Conservation (phyloP, 805 yeast genomes). For the Metschnikowia colocasiae region DNA sequence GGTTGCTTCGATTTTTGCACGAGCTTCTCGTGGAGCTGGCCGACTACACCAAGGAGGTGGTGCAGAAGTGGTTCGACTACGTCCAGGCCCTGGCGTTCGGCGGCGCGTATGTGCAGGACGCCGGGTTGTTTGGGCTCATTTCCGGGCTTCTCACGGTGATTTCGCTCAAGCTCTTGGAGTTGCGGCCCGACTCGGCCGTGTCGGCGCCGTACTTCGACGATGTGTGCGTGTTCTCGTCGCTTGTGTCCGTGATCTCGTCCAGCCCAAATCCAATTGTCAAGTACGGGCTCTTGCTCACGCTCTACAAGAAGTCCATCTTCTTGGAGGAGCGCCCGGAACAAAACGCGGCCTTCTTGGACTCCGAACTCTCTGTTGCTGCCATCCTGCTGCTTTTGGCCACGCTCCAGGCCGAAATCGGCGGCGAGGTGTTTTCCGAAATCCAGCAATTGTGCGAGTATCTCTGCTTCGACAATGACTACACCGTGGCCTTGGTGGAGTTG, state of each 20-base stretch:
- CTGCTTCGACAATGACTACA: slow-evolving; percentile 47
- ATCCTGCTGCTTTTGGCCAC: slow-evolving; percentile 4
- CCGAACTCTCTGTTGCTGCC: slow-evolving; percentile 16
- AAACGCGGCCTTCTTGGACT: slow-evolving; percentile 21
- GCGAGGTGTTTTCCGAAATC: slow-evolving; percentile 40
- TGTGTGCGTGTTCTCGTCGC: slow-evolving; percentile 29
- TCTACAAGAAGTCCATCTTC: slow-evolving; percentile 49
- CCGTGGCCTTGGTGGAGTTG: slow-evolving; percentile 47
- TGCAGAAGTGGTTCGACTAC: slow-evolving; percentile 53
- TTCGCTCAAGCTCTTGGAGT: slow-evolving; percentile 53
- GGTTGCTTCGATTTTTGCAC: slow-evolving; percentile 34
- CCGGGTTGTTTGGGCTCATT: slow-evolving; percentile 28
- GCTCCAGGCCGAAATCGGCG: slow-evolving; percentile 5
- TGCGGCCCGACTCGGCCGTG: slow-evolving; percentile 37
- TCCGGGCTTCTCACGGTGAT: slow-evolving; percentile 47
- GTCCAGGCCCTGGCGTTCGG: slow-evolving; percentile 36
- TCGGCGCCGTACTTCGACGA: slow-evolving; percentile 27
- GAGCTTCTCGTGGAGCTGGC: slow-evolving; percentile 40
- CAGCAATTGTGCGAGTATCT: slow-evolving; percentile 39
- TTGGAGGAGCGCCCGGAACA: slow-evolving; percentile 31
- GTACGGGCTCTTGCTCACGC: slow-evolving; percentile 64
- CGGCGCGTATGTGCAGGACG: slow-evolving; percentile 19
- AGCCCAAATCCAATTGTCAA: slow-evolving; percentile 46
- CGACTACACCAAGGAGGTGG: slow-evolving; percentile 24
- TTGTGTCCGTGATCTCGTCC: slow-evolving; percentile 27